phyloP scores from a whole-genome alignment of 2,329 filamentous ascomycete genomes.

The Stachybotrys chartarum region DNA sequence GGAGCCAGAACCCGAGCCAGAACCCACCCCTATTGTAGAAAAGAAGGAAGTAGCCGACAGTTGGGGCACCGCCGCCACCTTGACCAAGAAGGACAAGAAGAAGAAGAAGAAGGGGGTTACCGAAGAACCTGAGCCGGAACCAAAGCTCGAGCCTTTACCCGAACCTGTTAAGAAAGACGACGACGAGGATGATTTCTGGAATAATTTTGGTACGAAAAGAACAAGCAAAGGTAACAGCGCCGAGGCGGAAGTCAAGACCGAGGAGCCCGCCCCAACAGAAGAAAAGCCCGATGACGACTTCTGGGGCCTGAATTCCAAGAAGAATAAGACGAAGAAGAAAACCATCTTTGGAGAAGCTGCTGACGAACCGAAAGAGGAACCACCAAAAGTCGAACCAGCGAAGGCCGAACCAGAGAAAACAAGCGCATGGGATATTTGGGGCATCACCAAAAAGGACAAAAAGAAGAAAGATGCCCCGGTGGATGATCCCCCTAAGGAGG shows the following conservation, averaged over 20 bases:
- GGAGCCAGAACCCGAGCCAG: constrained; percentile 1
- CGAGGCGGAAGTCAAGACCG: constrained; percentile 18
- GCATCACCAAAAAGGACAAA: constrained; percentile 11
- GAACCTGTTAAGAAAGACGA: constrained; percentile 3
- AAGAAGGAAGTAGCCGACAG: constrained; percentile 12
- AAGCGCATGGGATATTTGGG: background rate
- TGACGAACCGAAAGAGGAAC: constrained; percentile 25
- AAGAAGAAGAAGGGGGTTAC: constrained; percentile 3
- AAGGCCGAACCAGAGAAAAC: too few species aligned
- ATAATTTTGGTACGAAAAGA: constrained; percentile 19
- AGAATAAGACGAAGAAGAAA: constrained; percentile 36
- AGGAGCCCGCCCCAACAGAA: constrained; percentile 24
- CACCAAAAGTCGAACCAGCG: constrained; percentile 4
- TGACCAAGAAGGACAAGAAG: constrained; percentile 6
- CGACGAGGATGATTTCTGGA: constrained; percentile 16
- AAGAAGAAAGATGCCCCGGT: constrained; percentile 10
- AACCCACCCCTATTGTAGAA: constrained; percentile 4
- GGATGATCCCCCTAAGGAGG: background rate
- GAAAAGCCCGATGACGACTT: constrained; percentile 38
- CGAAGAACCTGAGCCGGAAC: constrained; percentile 9
- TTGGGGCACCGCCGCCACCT: constrained; percentile 7
- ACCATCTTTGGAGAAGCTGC: constrained; percentile 21
- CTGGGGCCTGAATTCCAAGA: constrained; percentile 48
- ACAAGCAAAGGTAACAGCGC: constrained; percentile 34
- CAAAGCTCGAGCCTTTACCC: background rate